These are phyloP conservation scores for Pulveroboletus sp. DNA, from an alignment of 768 basidiomycete species.

Conservation along the genomic window DNA sequence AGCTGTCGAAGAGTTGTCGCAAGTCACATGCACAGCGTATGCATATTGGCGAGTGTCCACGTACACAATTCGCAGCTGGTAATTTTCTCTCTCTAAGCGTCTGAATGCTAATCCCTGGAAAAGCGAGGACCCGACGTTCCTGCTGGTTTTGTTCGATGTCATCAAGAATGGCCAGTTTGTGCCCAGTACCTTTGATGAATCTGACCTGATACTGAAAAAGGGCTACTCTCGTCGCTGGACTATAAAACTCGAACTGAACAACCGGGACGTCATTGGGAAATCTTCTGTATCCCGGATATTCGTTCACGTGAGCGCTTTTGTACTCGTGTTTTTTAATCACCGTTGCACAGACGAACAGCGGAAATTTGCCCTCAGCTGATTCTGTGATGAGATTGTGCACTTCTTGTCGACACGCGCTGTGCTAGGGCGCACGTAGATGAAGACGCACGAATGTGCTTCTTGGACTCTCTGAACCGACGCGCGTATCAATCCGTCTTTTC, in stretches of 20 bases:
- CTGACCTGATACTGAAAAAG: slow-evolving; percentile 3
- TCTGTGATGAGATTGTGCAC: slow-evolving; percentile 10
- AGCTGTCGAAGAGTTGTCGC: slow-evolving; percentile 52
- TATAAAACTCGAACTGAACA: slow-evolving; percentile 30
- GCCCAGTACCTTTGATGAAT: slow-evolving; percentile 1
- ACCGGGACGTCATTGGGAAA: slow-evolving; percentile 23
- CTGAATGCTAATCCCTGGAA: slow-evolving; percentile 36
- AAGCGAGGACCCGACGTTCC: slow-evolving; percentile 27
- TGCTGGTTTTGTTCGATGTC: slow-evolving; percentile 73
- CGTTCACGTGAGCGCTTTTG: slow-evolving; percentile 40
- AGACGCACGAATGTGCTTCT: slow-evolving; percentile 51
- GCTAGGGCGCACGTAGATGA: slow-evolving; percentile 63
- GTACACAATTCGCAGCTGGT: neutral
- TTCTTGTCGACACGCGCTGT: slow-evolving; percentile 30
- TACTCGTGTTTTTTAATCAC: slow-evolving; percentile 42
- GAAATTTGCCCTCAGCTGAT: slow-evolving; percentile 32
- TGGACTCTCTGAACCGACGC: slow-evolving; percentile 54
- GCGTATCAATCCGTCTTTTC: slow-evolving; percentile 42
- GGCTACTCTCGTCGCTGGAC: slow-evolving; percentile 34
- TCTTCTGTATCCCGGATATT: slow-evolving; percentile 43
- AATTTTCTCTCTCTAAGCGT: slow-evolving; percentile 45
- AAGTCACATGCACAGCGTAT: slow-evolving; percentile 62
- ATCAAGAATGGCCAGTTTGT: slow-evolving; percentile 74
- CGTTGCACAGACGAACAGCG: slow-evolving; percentile 37
- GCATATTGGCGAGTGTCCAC: slow-evolving; percentile 28